These are phyloP conservation scores for Jacaranda copaia DNA, from an alignment of 257 asterid species.

Conservation along the genomic window DNA sequence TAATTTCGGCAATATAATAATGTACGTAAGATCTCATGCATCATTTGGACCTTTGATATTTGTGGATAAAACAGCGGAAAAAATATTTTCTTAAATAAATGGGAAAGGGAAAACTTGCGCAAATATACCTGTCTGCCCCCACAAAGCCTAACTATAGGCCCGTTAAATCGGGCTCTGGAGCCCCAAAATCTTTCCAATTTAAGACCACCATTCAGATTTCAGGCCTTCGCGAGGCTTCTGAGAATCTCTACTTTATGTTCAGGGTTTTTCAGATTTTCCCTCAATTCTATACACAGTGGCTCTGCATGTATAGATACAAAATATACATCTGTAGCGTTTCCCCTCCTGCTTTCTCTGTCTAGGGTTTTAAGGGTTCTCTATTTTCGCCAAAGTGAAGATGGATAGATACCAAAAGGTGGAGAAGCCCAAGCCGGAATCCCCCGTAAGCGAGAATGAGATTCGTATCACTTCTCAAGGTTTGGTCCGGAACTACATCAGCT, in stretches of 20 bases:
- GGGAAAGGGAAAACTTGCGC: too few species aligned
- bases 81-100: too few species aligned
- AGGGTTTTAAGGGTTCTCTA: conserved; percentile 41
- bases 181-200: neutral
- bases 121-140: neutral
- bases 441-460: conserved; percentile 75
- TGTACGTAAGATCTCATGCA: too few species aligned
- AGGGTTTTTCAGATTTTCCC: neutral
- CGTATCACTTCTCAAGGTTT: conserved; percentile 72
- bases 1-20: too few species aligned
- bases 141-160: neutral
- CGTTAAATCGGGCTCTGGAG: neutral
- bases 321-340: neutral
- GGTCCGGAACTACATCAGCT: conserved; percentile 71
- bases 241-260: neutral
- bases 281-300: neutral
- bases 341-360: neutral
- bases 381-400: conserved; percentile 39
- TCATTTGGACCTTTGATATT: too few species aligned
- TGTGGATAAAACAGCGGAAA: too few species aligned
- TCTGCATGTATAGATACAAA: neutral
- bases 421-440: conserved; percentile 62
- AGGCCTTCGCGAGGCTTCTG: neutral
- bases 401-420: conserved; percentile 75
- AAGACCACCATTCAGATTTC: neutral